phyloP scores from a whole-genome alignment of 805 yeast genomes.

The Sugiyamaella americana region DNA sequence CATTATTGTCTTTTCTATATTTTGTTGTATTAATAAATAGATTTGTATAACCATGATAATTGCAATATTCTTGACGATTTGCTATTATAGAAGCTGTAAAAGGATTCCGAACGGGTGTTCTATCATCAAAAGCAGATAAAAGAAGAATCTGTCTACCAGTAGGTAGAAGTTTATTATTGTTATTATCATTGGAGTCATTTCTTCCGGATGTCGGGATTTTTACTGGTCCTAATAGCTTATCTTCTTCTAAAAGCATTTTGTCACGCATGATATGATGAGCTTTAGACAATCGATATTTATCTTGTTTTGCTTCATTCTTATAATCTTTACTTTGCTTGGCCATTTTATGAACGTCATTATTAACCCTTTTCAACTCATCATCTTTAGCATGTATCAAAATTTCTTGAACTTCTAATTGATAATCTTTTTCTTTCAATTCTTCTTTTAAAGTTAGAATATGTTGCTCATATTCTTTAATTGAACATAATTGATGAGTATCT shows the following conservation, averaged over 20 bases:
- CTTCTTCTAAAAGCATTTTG: background rate
- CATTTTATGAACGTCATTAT: background rate
- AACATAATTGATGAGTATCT: no score
- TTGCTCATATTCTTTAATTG: background rate
- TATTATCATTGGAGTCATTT: background rate
- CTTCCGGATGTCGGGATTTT: background rate
- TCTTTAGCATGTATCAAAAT: background rate
- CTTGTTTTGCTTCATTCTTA: background rate
- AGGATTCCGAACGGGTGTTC: constrained; percentile 11
- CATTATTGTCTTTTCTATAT: constrained; percentile 10
- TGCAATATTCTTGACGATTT: constrained; percentile 30
- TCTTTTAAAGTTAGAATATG: background rate
- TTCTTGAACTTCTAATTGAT: background rate
- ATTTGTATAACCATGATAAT: constrained; percentile 30
- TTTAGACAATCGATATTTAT: background rate
- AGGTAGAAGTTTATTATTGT: background rate
- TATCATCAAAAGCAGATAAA: constrained; percentile 8
- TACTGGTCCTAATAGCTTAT: background rate
- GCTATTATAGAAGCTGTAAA: constrained; percentile 1
- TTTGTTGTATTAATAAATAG: constrained; percentile 26
- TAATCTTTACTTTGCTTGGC: background rate
- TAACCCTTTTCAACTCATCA: background rate
- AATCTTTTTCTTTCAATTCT: background rate
- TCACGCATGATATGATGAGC: background rate
- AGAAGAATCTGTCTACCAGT: background rate